Evolutionary conservation across 116 monocot genomes (phyloP).

Genomic region (Phalaenopsis hybrid): DNA sequence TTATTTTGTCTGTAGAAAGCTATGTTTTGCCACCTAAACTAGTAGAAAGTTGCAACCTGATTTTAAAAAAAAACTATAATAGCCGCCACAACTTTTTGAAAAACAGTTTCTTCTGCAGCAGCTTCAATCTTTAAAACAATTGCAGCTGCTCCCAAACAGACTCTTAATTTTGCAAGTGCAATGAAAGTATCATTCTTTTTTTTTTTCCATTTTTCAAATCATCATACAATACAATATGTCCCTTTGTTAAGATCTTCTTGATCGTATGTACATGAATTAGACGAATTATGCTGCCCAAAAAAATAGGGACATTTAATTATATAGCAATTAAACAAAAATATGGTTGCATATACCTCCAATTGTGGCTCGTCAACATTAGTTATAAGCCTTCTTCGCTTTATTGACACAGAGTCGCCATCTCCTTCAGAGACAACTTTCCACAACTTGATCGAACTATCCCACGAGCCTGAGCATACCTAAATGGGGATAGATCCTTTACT

Average conservation of each 20-base stretch:
- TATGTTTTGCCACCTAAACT: no score
- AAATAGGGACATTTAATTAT: not conserved
- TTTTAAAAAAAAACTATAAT: no score
- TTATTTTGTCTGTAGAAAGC: no score
- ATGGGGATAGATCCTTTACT: conserved; percentile 11
- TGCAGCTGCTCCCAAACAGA: no score
- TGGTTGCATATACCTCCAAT: conserved; percentile 52
- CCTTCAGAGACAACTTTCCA: conserved; percentile 54
- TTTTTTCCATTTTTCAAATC: not conserved
- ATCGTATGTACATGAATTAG: not conserved
- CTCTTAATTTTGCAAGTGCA: no score
- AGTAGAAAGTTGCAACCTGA: no score
- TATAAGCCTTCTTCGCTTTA: conserved; percentile 74
- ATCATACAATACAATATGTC: not conserved
- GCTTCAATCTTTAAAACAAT: no score
- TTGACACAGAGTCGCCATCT: conserved; percentile 48
- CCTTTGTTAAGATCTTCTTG: not conserved
- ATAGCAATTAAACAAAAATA: not conserved
- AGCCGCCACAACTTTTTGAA: no score
- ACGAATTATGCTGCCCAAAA: not conserved
- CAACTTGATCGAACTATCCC: conserved; percentile 85
- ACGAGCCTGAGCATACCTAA: conserved; percentile 94
- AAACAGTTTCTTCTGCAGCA: no score
- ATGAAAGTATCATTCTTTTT: no score
- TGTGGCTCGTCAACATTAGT: conserved; percentile 54